Evolutionary conservation across 768 basidiomycete species (phyloP).

Genomic region (Xerocomellus intermedius): DNA sequence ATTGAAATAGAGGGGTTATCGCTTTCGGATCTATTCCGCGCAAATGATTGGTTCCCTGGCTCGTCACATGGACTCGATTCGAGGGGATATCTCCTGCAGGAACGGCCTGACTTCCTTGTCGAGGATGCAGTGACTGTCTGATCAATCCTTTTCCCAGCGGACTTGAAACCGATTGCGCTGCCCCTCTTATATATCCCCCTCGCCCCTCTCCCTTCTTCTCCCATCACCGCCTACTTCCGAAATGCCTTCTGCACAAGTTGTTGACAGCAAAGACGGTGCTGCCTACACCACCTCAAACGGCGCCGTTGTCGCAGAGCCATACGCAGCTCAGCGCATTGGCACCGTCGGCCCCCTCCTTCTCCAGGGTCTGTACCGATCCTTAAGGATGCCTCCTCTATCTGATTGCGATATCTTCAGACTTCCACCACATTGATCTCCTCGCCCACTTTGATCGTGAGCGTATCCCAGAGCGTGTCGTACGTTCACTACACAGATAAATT

Average conservation of each 20-base stretch:
- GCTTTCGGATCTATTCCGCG: slow-evolving; percentile 3
- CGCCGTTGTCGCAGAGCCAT: slow-evolving; percentile 71
- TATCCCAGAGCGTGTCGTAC: slow-evolving; percentile 90
- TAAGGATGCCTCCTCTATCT: slow-evolving; percentile 7
- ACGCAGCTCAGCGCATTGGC: slow-evolving; percentile 76
- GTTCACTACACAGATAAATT: slow-evolving; percentile 21
- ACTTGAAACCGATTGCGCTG: slow-evolving; percentile 20
- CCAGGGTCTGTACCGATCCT: slow-evolving; percentile 56
- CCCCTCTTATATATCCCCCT: slow-evolving; percentile 11
- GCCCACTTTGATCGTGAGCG: slow-evolving; percentile 94
- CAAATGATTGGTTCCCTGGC: not conserved
- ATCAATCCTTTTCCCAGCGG: slow-evolving; percentile 14
- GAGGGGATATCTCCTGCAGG: too few relatives aligned
- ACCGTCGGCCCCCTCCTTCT: slow-evolving; percentile 79
- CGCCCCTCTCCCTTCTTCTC: not conserved
- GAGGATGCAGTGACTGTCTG: too few relatives aligned
- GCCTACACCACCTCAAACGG: slow-evolving; percentile 87
- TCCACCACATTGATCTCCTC: slow-evolving; percentile 86
- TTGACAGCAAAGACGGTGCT: slow-evolving; percentile 52
- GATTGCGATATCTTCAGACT: slow-evolving; percentile 49
- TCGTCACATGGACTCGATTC: too few relatives aligned
- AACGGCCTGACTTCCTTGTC: not conserved
- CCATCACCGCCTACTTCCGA: slow-evolving; percentile 1
- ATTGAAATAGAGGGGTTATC: too few relatives aligned
- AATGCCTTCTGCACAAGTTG: slow-evolving; percentile 70